A percentile compares a stretch with the other conserved stretches of the same genome.
These are phyloP conservation scores for Chrysochromulina tobinii DNA, from an alignment of 78 protist genomes.

Conservation along the genomic window DNA sequence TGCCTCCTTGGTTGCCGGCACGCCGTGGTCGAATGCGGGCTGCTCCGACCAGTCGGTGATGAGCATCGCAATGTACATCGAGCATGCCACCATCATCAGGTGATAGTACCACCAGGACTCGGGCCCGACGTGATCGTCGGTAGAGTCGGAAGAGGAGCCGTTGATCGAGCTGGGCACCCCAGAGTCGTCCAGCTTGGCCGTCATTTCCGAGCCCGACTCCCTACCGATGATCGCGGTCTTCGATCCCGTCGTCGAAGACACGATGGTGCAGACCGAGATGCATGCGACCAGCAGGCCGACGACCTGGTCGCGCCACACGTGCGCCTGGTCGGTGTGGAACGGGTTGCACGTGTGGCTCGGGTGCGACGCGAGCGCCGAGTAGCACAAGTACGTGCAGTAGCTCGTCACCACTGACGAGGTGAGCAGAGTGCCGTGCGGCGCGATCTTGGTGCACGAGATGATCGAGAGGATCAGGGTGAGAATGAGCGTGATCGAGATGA, in stretches of 20 bases:
- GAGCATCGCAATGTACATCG: constrained; percentile 43
- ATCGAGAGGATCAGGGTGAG: neutral
- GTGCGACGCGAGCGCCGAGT: constrained; percentile 15
- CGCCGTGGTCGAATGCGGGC: neutral
- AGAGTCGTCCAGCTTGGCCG: too few relatives aligned
- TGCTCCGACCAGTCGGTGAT: constrained; percentile 17
- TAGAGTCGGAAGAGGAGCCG: too few relatives aligned
- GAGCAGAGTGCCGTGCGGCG: constrained; percentile 39
- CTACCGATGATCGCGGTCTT: neutral
- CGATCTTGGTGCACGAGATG: neutral
- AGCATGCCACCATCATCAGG: constrained; percentile 14
- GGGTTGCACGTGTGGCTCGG: constrained; percentile 29
- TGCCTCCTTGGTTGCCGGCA: too few relatives aligned
- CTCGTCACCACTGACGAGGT: constrained; percentile 8
- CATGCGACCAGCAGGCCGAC: constrained; percentile 1
- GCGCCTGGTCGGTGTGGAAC: neutral
- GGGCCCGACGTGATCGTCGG: neutral
- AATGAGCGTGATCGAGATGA: constrained; percentile 38
- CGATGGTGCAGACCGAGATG: neutral
- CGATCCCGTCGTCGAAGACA: neutral
- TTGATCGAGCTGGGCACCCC: too few relatives aligned
- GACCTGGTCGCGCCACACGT: neutral
- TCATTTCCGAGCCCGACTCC: too few relatives aligned
- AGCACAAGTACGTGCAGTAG: constrained; percentile 20
- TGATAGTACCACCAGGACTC: constrained; percentile 43